Conservation (phyloP, 2,329 filamentous ascomycete species). For the Microdochium paspali region DNA sequence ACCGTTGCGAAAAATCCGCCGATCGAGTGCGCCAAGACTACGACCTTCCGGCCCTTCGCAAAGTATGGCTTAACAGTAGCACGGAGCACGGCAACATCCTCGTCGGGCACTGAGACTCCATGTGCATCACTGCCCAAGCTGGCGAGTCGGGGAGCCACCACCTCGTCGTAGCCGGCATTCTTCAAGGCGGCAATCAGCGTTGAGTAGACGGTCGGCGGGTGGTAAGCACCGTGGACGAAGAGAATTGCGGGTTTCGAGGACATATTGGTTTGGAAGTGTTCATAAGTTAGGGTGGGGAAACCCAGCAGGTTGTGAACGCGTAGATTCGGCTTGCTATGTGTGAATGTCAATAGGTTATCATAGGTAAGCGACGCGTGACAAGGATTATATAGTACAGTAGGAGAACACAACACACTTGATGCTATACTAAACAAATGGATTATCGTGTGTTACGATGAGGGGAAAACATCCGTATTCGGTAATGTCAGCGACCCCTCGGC, state of each 20-base stretch:
- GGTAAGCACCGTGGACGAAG: slow-evolving; percentile 2
- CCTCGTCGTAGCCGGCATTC: slow-evolving; percentile 1
- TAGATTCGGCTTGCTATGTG: no score
- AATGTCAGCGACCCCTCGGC: no score
- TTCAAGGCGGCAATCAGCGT: background rate
- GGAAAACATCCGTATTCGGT: no score
- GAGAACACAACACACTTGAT: no score
- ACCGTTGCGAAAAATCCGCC: slow-evolving; percentile 1
- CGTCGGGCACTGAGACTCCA: slow-evolving; percentile 1
- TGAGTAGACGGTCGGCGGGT: slow-evolving; percentile 1
- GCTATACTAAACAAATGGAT: no score
- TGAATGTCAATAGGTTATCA: no score
- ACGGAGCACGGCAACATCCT: slow-evolving; percentile 1
- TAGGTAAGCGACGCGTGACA: no score
- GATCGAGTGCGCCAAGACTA: slow-evolving; percentile 2
- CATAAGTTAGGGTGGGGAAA: no score
- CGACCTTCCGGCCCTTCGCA: background rate
- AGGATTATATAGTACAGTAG: no score
- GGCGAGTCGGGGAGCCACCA: slow-evolving; percentile 1
- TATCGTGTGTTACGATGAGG: no score
- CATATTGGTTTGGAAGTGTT: no score
- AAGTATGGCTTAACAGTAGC: background rate
- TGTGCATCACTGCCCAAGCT: background rate
- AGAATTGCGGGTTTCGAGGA: background rate
- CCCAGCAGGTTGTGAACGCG: no score